Percentiles rank a stretch among this genome's conserved stretches.
phyloP scores from a whole-genome alignment of 2,329 filamentous ascomycete species.

The Shiraia sp. region DNA sequence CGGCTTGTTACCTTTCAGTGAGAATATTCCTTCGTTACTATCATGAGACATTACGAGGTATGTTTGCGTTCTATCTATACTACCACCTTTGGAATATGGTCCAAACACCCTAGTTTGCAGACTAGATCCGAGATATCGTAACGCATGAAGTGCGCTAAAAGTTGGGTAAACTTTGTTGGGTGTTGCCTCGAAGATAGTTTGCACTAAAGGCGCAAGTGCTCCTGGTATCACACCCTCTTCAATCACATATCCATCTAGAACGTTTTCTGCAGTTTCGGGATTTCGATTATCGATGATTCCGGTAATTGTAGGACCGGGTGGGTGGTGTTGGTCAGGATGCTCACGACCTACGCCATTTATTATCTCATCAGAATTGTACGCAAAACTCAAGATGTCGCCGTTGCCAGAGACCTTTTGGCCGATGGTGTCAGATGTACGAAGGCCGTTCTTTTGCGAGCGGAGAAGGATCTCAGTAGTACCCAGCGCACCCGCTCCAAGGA shows the following conservation, averaged over 20 bases:
- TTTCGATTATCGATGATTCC: conserved; percentile 64
- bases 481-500: conserved; percentile 67
- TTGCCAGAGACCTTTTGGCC: conserved; percentile 60
- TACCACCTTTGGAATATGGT: conserved; percentile 60
- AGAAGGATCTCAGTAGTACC: conserved; percentile 64
- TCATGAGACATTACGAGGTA: conserved; percentile 72
- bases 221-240: conserved; percentile 66
- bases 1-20: conserved; percentile 63
- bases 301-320: conserved; percentile 65
- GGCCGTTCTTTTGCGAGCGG: conserved; percentile 49
- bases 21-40: conserved; percentile 63
- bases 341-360: conserved; percentile 61
- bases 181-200: conserved; percentile 60
- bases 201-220: conserved; percentile 60
- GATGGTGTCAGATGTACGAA: conserved; percentile 61
- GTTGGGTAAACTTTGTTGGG: conserved; percentile 54
- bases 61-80: conserved; percentile 63
- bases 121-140: conserved; percentile 54
- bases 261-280: conserved; percentile 49
- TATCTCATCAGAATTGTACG: conserved; percentile 62
- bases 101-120: conserved; percentile 61
- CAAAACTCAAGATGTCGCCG: conserved; percentile 68
- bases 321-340: conserved; percentile 55
- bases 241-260: conserved; percentile 65
- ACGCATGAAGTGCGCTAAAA: conserved; percentile 44